These are phyloP conservation scores for Vicia villosa DNA, from an alignment of 306 rosid species.

Conservation along the genomic window DNA sequence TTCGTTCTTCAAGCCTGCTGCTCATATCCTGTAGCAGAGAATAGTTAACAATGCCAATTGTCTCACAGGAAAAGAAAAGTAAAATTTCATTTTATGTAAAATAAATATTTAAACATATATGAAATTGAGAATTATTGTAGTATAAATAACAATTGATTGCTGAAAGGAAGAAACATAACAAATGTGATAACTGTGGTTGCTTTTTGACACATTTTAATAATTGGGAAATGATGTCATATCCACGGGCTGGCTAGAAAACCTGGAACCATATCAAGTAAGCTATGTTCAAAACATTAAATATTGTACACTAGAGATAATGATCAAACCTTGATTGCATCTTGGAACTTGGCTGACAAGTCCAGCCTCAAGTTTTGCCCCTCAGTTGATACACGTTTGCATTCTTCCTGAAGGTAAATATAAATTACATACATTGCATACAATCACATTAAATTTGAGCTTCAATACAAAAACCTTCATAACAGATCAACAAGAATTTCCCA, in stretches of 20 bases:
- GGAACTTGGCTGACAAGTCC: constrained; percentile 85
- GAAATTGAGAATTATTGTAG: constrained; percentile 20
- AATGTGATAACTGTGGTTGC: background rate
- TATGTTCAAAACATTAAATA: constrained; percentile 24
- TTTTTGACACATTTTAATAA: constrained; percentile 21
- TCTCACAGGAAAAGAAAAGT: background rate
- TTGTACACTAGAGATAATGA: constrained; percentile 11
- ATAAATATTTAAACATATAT: constrained; percentile 13
- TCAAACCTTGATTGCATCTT: constrained; percentile 93
- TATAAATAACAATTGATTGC: constrained; percentile 5
- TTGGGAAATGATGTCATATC: background rate
- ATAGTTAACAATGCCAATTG: constrained; percentile 33
- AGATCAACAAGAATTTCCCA: constrained; percentile 13
- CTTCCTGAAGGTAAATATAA: constrained; percentile 58
- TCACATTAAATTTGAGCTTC: background rate
- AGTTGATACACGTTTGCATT: constrained; percentile 87
- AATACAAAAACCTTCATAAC: constrained; percentile 15
- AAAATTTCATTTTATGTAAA: constrained; percentile 9
- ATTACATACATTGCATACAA: background rate
- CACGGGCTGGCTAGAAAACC: constrained; percentile 14
- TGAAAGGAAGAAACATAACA: constrained; percentile 17
- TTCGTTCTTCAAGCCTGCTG: constrained; percentile 90
- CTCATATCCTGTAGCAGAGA: constrained; percentile 75
- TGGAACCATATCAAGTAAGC: constrained; percentile 26
- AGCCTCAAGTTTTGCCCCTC: constrained; percentile 94